Evolutionary conservation across 2,329 filamentous ascomycete species (phyloP).

Genomic region (Fusarium anthophilum): DNA sequence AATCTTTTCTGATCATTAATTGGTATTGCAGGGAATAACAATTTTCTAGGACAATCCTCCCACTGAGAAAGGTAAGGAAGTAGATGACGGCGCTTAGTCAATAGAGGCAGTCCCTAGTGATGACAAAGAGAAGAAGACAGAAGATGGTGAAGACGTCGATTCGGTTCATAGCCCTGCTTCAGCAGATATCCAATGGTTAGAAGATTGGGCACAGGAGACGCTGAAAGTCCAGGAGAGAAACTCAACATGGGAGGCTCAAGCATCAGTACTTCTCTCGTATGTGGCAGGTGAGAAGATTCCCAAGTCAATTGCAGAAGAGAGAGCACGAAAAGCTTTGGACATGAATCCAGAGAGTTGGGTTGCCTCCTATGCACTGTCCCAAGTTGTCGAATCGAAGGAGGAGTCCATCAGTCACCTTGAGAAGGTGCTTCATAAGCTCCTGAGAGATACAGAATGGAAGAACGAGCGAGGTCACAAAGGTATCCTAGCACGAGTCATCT

Average conservation of each 20-base stretch:
- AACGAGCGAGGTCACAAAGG: background rate
- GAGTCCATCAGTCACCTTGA: background rate
- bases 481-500: background rate
- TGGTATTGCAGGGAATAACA: accelerated
- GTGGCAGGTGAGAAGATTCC: background rate
- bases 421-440: background rate
- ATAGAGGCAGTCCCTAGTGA: accelerated
- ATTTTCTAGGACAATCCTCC: accelerated
- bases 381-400: background rate
- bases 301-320: background rate
- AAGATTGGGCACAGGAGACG: background rate
- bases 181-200: background rate
- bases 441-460: background rate
- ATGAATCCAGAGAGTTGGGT: background rate
- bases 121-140: background rate
- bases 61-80: background rate
- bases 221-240: background rate
- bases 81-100: accelerated
- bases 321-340: background rate
- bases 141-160: background rate
- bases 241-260: background rate
- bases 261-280: background rate
- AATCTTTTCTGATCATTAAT: accelerated
- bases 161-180: background rate
- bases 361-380: background rate